phyloP scores from a whole-genome alignment of 192 early-diverging fungal genomes.

The Backusella psychrophila region DNA sequence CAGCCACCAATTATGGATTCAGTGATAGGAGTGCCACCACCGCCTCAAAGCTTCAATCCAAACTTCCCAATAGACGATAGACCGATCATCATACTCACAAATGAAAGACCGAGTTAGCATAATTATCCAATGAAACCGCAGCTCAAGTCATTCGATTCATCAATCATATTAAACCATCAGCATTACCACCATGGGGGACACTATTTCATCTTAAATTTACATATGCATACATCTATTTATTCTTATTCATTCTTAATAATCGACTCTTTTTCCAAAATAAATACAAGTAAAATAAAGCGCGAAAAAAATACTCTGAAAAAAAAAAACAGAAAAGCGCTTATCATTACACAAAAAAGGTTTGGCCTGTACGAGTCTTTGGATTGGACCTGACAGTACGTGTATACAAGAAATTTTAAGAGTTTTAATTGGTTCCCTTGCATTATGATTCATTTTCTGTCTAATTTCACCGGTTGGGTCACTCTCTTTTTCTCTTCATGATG shows the following conservation, averaged over 20 bases:
- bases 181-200: background rate
- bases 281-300: background rate
- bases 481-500: background rate
- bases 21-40: background rate
- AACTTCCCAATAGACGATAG: background rate
- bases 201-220: background rate
- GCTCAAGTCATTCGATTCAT: background rate
- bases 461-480: background rate
- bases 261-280: background rate
- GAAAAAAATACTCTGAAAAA: background rate
- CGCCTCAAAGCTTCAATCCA: background rate
- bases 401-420: background rate
- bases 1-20: background rate
- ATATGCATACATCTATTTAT: background rate
- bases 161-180: background rate
- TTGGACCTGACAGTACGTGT: conserved; percentile 5
- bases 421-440: conserved; percentile 12
- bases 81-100: background rate
- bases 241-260: background rate
- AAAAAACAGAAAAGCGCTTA: background rate
- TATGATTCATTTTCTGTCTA: conserved; percentile 11
- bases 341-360: conserved; percentile 3
- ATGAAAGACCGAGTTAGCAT: background rate
- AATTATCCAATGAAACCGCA: background rate
- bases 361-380: background rate